Conservation (phyloP, 208 protist genomes). For the Porcisia hertigi region DNA sequence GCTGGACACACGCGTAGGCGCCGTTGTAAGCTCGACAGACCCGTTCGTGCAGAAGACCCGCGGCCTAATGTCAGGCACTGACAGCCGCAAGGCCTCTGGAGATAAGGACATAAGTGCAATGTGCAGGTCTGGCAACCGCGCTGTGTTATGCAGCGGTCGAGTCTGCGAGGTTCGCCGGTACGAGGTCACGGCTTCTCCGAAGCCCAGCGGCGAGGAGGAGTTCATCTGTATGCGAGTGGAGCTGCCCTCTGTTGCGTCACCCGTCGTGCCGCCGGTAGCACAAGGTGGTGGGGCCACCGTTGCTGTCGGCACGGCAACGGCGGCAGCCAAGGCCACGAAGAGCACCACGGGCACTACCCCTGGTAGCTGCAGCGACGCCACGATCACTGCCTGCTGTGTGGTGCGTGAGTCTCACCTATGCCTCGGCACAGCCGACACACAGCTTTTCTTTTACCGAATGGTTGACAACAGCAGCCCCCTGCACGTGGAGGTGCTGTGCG, state of each 20-base stretch:
- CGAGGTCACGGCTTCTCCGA: slow-evolving; percentile 30
- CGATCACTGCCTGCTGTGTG: slow-evolving; percentile 84
- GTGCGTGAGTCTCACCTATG: slow-evolving; percentile 81
- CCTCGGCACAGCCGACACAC: slow-evolving; percentile 71
- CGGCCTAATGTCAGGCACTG: background rate
- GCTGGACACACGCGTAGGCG: slow-evolving; percentile 51
- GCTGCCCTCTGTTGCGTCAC: slow-evolving; percentile 29
- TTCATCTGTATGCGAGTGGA: slow-evolving; percentile 53
- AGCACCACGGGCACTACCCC: background rate
- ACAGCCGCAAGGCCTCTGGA: background rate
- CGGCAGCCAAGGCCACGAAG: background rate
- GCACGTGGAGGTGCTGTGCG: slow-evolving; percentile 51
- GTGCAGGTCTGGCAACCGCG: slow-evolving; percentile 42
- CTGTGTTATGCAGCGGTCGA: slow-evolving; percentile 58
- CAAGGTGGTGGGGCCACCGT: background rate
- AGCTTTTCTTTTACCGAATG: slow-evolving; percentile 80
- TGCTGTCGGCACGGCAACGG: background rate
- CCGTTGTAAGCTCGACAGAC: slow-evolving; percentile 53
- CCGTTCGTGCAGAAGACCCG: slow-evolving; percentile 22
- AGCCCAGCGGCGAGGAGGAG: slow-evolving; percentile 70
- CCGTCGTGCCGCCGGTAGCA: background rate
- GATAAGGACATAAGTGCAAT: slow-evolving; percentile 54
- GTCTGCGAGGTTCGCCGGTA: slow-evolving; percentile 68
- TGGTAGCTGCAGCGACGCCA: slow-evolving; percentile 24
- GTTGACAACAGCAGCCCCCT: slow-evolving; percentile 56